Conservation (phyloP, 2,329 filamentous ascomycete genomes). For the Davidsoniella australis region DNA sequence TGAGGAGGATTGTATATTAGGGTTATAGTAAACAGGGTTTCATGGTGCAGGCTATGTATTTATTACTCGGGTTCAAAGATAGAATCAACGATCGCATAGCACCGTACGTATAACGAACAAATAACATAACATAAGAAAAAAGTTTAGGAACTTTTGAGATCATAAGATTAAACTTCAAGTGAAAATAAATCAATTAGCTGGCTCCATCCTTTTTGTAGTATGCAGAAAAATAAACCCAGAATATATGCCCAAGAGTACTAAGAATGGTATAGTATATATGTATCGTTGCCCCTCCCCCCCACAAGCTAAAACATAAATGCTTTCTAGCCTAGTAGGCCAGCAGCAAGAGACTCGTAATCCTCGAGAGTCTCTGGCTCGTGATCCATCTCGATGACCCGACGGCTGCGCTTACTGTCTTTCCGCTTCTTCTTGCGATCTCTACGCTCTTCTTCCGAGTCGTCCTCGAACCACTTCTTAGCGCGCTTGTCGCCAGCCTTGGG, state of each 20-base stretch:
- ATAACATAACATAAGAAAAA: too few relatives aligned
- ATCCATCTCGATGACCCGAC: slow-evolving; percentile 42
- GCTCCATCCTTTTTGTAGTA: slow-evolving; percentile 12
- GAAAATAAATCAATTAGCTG: slow-evolving; percentile 6
- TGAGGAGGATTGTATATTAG: background rate
- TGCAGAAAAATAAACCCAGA: slow-evolving; percentile 15
- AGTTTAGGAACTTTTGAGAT: too few relatives aligned
- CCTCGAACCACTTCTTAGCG: slow-evolving; percentile 68
- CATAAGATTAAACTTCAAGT: too few relatives aligned
- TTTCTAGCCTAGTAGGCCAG: slow-evolving; percentile 43
- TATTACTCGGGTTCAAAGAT: too few relatives aligned
- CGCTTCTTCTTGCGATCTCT: slow-evolving; percentile 19
- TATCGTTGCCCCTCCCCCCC: background rate
- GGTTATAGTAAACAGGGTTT: background rate
- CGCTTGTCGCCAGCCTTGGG: slow-evolving; percentile 30
- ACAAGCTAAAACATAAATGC: too few relatives aligned
- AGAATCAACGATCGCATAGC: too few relatives aligned
- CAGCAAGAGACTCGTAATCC: slow-evolving; percentile 61
- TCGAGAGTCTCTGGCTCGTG: slow-evolving; percentile 63
- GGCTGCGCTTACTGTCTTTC: slow-evolving; percentile 28
- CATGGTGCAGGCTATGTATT: background rate
- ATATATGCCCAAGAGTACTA: slow-evolving; percentile 15
- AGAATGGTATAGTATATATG: slow-evolving; percentile 4
- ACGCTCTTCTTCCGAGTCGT: slow-evolving; percentile 26
- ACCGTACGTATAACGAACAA: too few relatives aligned